Evolutionary conservation across 2,329 filamentous ascomycete species (phyloP).

Genomic region (Microcera coccophila): DNA sequence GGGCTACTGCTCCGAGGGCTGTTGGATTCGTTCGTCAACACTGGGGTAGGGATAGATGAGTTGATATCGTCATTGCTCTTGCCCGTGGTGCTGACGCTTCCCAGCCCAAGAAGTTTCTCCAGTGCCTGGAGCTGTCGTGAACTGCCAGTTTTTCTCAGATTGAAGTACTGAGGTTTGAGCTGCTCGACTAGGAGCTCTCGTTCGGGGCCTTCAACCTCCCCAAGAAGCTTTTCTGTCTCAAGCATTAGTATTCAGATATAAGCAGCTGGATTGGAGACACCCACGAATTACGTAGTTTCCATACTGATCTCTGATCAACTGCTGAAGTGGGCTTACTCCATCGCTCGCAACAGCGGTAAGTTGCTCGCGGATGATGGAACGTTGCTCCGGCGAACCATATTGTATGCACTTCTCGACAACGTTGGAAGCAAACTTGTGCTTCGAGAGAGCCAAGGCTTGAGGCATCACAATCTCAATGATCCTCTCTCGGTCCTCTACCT

Average conservation of each 20-base stretch:
- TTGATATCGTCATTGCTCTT: conserved; percentile 41
- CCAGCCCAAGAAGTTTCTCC: conserved; percentile 31
- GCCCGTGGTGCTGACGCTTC: conserved; percentile 18
- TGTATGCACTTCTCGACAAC: conserved; percentile 92
- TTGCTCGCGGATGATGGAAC: conserved; percentile 62
- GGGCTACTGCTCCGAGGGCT: conserved; percentile 64
- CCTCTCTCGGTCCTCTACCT: conserved; percentile 64
- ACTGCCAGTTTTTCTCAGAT: conserved; percentile 60
- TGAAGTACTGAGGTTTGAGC: conserved; percentile 58
- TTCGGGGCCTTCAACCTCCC: conserved; percentile 57
- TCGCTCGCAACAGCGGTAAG: conserved; percentile 58
- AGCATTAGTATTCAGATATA: conserved; percentile 11
- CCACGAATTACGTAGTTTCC: conserved; percentile 97
- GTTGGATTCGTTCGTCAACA: conserved; percentile 64
- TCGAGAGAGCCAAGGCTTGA: conserved; percentile 72
- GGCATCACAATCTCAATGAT: conserved; percentile 72
- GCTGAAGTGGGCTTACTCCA: conserved; percentile 66
- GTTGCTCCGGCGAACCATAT: conserved; percentile 65
- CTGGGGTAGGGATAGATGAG: conserved; percentile 60
- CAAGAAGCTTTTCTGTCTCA: conserved; percentile 71
- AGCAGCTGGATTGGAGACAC: conserved; percentile 38
- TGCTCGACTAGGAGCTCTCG: conserved; percentile 57
- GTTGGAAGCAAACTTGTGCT: conserved; percentile 95
- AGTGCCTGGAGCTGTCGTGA: conserved; percentile 55
- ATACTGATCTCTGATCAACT: conserved; percentile 83